phyloP scores from a whole-genome alignment of 495 filamentous ascomycete genomes.

The Xylaria longipes region DNA sequence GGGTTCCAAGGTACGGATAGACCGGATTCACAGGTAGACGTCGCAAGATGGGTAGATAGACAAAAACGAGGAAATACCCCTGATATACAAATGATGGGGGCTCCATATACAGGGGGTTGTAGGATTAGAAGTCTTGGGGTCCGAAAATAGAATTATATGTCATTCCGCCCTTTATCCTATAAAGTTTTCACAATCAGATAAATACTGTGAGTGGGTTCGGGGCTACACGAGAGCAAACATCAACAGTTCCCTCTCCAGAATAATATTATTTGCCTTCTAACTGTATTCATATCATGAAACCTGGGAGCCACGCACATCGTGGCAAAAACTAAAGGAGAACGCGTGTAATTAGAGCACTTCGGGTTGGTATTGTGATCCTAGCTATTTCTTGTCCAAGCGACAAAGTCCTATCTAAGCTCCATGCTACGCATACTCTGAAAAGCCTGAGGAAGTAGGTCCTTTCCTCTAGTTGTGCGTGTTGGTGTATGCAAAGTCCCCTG shows the following conservation, averaged over 20 bases:
- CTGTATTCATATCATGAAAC: too few species aligned
- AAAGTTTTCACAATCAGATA: background rate
- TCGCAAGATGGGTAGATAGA: background rate
- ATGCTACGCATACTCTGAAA: background rate
- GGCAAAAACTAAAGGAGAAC: background rate
- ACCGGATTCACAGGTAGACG: background rate
- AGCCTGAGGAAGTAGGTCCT: background rate
- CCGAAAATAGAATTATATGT: background rate
- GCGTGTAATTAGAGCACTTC: background rate
- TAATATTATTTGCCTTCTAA: too few species aligned
- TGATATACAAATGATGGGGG: background rate
- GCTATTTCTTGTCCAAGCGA: slow-evolving; percentile 5
- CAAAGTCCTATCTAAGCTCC: background rate
- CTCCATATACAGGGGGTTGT: background rate
- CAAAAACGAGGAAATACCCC: background rate
- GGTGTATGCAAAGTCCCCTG: slow-evolving; percentile 17
- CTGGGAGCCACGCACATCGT: background rate
- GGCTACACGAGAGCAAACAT: too few species aligned
- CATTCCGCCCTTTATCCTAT: background rate
- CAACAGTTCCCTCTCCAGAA: too few species aligned
- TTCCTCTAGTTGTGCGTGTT: background rate
- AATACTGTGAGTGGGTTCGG: background rate
- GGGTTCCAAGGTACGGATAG: background rate
- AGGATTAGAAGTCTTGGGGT: background rate
- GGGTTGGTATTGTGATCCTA: slow-evolving; percentile 8